Conservation (phyloP, 352 stramenopile genomes). For the Pythium biforme region DNA sequence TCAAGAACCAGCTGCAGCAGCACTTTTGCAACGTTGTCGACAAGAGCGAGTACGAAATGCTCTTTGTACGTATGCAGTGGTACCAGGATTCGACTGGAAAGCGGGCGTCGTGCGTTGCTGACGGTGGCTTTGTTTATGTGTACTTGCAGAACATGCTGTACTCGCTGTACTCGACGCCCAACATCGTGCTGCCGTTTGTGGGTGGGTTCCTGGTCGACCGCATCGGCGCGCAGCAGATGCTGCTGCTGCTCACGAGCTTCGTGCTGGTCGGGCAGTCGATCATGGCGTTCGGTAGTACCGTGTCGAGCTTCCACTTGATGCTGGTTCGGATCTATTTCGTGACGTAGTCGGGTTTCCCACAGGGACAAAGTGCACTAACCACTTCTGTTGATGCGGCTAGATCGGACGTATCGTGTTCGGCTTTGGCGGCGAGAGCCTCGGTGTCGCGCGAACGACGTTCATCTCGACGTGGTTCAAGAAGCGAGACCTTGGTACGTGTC, state of each 20-base stretch:
- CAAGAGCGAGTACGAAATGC: slow-evolving; percentile 38
- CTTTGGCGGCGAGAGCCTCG: slow-evolving; percentile 78
- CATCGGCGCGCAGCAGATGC: slow-evolving; percentile 55
- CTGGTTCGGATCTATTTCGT: slow-evolving; percentile 21
- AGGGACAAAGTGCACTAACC: too few species aligned
- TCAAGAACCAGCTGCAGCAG: slow-evolving; percentile 63
- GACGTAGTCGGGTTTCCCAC: too few species aligned
- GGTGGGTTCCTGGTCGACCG: slow-evolving; percentile 75
- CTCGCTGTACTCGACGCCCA: slow-evolving; percentile 81
- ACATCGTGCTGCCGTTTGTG: slow-evolving; percentile 84
- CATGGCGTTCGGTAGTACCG: slow-evolving; percentile 58
- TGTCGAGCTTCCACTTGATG: slow-evolving; percentile 46
- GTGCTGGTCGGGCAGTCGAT: slow-evolving; percentile 64
- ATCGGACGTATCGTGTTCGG: slow-evolving; percentile 81
- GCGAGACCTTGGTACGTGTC: slow-evolving; percentile 52
- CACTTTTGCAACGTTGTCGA: slow-evolving; percentile 39
- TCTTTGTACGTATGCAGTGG: slow-evolving; percentile 32
- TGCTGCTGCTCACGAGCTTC: slow-evolving; percentile 61
- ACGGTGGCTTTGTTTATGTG: background rate
- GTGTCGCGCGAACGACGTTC: slow-evolving; percentile 69
- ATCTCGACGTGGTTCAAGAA: slow-evolving; percentile 83
- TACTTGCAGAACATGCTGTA: slow-evolving; percentile 75
- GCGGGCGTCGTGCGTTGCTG: too few species aligned
- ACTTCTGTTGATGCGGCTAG: slow-evolving; percentile 28
- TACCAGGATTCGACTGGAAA: too few species aligned